A percentile compares a stretch with the other conserved stretches of the same genome.
These are phyloP conservation scores for Musa troglodytarum DNA, from an alignment of 176 grass and related monocot species.

Conservation along the genomic window DNA sequence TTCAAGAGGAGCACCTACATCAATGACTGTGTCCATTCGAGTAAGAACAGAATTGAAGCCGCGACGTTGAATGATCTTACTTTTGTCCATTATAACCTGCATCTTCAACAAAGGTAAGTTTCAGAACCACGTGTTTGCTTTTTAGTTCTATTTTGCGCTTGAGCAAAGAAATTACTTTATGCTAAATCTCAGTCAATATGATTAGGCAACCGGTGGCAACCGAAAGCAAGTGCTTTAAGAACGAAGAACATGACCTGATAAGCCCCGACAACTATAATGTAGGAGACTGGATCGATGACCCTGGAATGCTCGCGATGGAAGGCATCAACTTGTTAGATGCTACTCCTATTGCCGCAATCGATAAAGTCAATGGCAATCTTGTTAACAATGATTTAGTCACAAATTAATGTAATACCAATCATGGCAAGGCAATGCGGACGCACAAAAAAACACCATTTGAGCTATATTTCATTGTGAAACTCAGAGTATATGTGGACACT, in stretches of 20 bases:
- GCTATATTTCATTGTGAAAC: not conserved
- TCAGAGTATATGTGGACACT: not conserved
- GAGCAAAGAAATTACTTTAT: not conserved
- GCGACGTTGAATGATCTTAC: constrained; percentile 16
- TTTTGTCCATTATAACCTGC: constrained; percentile 24
- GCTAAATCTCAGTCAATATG: not conserved
- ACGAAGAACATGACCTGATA: not conserved
- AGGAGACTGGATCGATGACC: constrained; percentile 22
- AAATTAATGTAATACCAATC: not conserved
- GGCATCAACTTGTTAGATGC: not conserved
- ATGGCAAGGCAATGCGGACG: not conserved
- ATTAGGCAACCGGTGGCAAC: constrained; percentile 1
- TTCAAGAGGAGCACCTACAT: not conserved
- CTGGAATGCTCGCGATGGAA: not conserved
- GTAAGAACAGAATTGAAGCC: constrained; percentile 17
- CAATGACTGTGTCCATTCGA: constrained; percentile 2
- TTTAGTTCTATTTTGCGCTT: not conserved
- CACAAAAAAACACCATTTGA: not conserved
- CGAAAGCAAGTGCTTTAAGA: not conserved
- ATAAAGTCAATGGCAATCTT: not conserved
- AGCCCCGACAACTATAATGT: not conserved
- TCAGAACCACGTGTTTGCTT: not conserved
- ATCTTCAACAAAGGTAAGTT: constrained; percentile 18
- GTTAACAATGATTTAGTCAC: not conserved
- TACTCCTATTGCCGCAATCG: not conserved